Base-by-base conservation (phyloP, 108 stramenopile species). In the Schizochytrium sp. region DNA sequence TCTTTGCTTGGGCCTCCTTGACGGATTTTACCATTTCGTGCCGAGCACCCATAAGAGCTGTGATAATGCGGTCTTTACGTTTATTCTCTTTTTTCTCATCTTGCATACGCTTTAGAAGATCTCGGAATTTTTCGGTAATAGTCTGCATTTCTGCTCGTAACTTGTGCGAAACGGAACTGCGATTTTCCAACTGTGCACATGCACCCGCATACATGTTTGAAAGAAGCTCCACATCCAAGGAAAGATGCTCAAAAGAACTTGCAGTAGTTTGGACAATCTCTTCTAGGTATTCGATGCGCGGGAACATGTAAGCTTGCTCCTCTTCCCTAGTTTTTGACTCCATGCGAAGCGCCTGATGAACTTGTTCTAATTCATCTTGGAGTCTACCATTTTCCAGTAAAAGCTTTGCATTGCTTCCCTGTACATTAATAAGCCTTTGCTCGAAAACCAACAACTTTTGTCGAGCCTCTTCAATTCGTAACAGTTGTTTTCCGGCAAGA, bases 171-270 rank as follows among this genome's bases (percentile, higher is more conserved):
- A n/a, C 40, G 17, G 47, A 55, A 10, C 2, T 5, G 8, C 76
- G 47, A 53, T 55, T 40, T 28, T 83, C 76, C 3, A 83, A 53
- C 76, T 49, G 50, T 5, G 47, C 76, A 53, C 76, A 83, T n/a
- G 76, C 53, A 55, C n/a, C 28, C 13, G 53, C 53, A 2, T 83
- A 83, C 76, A 83, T 83, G 2, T 83, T 83, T 17, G 76, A 55
- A 38, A 83, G 53, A n/a, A 83, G 76, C 53, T 83, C 76, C 19
- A 83, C 76, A 53, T 83, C 76, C 28, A 83, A 53, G 50, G 76
- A 49, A 13, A 83, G 47, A 55, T 49, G 53, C 50, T 83, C 76
- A 28, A 83, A 83, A 53, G 53, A 55, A 0, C 50, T 38, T 40
- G 76, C 76, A 0, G 76, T 83, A 40, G 76, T 55, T 5, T n/a